Percentiles rank a stretch among this genome's conserved stretches.
Evolutionary conservation across 1,139 yeast species (phyloP).

Genomic region (Yamadazyma sp.): DNA sequence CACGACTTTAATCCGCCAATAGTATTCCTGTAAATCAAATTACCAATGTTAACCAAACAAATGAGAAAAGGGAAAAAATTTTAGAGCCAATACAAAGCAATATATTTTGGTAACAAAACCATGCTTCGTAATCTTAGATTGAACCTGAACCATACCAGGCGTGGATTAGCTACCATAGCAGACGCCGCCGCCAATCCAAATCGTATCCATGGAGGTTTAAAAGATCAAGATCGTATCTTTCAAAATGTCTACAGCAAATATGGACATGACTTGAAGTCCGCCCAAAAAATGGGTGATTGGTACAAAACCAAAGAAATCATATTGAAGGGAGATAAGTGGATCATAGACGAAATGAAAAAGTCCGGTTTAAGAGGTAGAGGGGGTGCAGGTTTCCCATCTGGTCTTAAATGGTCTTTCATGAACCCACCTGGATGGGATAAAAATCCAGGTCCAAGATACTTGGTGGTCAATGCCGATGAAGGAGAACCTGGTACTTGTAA

Average conservation of each 20-base stretch:
- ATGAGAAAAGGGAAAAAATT: constrained; percentile 5
- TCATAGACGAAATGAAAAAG: constrained; percentile 79
- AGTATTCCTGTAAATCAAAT: constrained; percentile 22
- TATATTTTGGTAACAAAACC: not conserved
- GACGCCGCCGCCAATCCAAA: constrained; percentile 53
- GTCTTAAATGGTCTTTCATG: constrained; percentile 90
- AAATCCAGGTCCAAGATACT: constrained; percentile 78
- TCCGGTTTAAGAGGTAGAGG: constrained; percentile 90
- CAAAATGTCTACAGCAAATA: constrained; percentile 76
- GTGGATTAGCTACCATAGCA: constrained; percentile 42
- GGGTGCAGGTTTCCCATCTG: constrained; percentile 91
- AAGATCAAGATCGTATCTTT: constrained; percentile 82
- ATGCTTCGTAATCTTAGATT: constrained; percentile 11
- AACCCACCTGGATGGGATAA: constrained; percentile 95
- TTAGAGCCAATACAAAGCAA: constrained; percentile 4
- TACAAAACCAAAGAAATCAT: constrained; percentile 83
- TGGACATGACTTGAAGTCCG: constrained; percentile 72
- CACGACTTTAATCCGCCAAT: constrained; percentile 19
- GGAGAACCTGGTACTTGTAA: constrained; percentile 95
- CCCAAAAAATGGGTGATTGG: constrained; percentile 86
- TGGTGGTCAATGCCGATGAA: constrained; percentile 89
- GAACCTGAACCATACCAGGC: constrained; percentile 1
- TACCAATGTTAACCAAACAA: constrained; percentile 18
- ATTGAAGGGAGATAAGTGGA: constrained; percentile 83
- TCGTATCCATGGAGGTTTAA: constrained; percentile 70